Evolutionary conservation across 192 early-diverging fungal species (phyloP), one percentile per base, ranked within the genome.

Genomic region (Linnemannia hyalina): DNA sequence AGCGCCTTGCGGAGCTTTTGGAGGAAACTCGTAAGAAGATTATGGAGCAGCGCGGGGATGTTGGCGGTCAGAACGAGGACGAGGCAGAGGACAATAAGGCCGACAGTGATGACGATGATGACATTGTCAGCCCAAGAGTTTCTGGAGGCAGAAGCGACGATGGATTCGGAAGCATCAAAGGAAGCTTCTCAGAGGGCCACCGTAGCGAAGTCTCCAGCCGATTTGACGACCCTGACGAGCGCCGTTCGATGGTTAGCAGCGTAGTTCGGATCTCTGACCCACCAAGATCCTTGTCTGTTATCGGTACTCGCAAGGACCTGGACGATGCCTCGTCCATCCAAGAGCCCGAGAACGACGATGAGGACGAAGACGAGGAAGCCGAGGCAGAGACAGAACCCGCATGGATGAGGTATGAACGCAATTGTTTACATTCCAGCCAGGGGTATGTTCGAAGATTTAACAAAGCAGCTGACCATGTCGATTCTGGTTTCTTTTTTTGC

Each of bases 1-100:
- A 86, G 63, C 78, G 80, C 8, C 76, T 86, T 20, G 84, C 84
- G n/a, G 84, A 86, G 49, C 80, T 86, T 6, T 75, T 86, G 52
- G 84, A 86, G 47, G 84, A 86, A 68, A 80, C 84, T 3, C 79
- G 84, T 18, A 80, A 68, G 65, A 81, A 80, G 54, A 86, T 86
- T 35, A 80, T 86, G 75, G 84, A 86, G 65, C 84, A 86, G 36
- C 75, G 84, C 1, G 84, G 84, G 8, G 77, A 78, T 23, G 44
- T 42, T 9, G 42, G n/a, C 18, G 65, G 18, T 26, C 55, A 65
- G 23, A 42, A 44, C 57, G 26, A 55, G n/a, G 74, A 47, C 6
- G 68, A 75, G 2, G 75, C 26, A 26, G 65, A 71, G 10, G 82
- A 78, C 2, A 42, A 47, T 0, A 52, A 74, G 29, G 76, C 38